Evolutionary conservation across 768 basidiomycete species (phyloP).

Genomic region (Calocera viscosa): DNA sequence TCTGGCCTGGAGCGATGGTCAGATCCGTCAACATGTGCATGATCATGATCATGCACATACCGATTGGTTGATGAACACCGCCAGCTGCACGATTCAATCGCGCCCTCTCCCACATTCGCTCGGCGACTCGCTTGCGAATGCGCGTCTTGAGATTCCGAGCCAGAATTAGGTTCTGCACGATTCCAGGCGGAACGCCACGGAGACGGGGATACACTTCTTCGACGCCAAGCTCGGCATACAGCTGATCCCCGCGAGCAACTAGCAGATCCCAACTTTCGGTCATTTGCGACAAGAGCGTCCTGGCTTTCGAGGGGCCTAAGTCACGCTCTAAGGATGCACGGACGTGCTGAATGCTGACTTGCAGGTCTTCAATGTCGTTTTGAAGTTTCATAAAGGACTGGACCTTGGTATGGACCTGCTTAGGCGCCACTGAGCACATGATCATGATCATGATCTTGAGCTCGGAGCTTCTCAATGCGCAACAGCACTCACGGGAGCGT

Average conservation of each 20-base stretch:
- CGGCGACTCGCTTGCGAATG: neutral
- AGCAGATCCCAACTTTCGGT: neutral
- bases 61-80: neutral
- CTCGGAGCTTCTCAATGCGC: neutral
- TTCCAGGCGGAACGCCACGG: neutral
- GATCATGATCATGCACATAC: neutral
- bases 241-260: neutral
- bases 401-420: neutral
- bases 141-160: neutral
- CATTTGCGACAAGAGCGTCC: neutral
- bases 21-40: neutral
- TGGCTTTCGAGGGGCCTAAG: neutral
- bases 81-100: neutral
- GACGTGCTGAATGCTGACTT: neutral
- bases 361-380: neutral
- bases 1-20: neutral
- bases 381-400: conserved; percentile 3
- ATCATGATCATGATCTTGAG: neutral
- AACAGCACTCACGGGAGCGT: neutral
- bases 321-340: neutral
- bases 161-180: neutral
- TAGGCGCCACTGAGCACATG: neutral
- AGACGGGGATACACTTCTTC: neutral
- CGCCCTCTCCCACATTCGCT: neutral
- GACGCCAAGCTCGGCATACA: neutral